Conservation (phyloP, 2,329 filamentous ascomycete species). For the Macrophomina phaseolina region DNA sequence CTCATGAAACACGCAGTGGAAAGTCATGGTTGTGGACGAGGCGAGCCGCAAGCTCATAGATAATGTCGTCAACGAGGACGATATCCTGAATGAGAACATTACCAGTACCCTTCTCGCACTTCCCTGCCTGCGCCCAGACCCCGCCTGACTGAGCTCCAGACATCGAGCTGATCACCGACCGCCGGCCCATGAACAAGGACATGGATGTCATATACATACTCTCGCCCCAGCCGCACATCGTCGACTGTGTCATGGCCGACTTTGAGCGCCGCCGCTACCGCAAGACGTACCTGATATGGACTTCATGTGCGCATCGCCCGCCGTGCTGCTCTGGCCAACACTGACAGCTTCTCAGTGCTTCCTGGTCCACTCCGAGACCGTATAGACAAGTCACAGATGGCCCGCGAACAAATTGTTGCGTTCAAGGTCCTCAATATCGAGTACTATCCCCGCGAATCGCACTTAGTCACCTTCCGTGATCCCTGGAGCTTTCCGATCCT, state of each 20-base stretch:
- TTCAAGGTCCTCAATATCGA: constrained; percentile 86
- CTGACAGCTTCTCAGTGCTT: constrained; percentile 58
- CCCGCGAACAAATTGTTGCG: constrained; percentile 76
- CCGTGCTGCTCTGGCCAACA: neutral
- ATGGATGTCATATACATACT: constrained; percentile 97
- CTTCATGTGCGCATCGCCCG: constrained; percentile 57
- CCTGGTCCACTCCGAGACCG: constrained; percentile 72
- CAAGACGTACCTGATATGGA: constrained; percentile 85
- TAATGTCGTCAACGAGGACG: constrained; percentile 92
- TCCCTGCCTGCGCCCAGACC: constrained; percentile 9
- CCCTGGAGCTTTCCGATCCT: constrained; percentile 94
- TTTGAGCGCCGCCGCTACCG: constrained; percentile 84
- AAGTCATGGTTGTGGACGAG: constrained; percentile 90
- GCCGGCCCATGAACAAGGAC: constrained; percentile 78
- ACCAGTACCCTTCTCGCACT: constrained; percentile 67
- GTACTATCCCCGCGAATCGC: constrained; percentile 88
- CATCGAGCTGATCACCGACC: constrained; percentile 91
- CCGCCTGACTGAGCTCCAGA: constrained; percentile 62
- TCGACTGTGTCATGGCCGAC: constrained; percentile 93
- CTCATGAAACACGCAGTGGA: constrained; percentile 70
- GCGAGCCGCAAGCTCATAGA: constrained; percentile 83
- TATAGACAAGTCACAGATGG: constrained; percentile 72
- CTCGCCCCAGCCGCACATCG: constrained; percentile 82
- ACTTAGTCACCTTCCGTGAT: constrained; percentile 88
- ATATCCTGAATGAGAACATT: constrained; percentile 95